Evolutionary conservation across 2,329 filamentous ascomycete genomes (phyloP), one percentile per base, ranked within the genome.

Genomic region (Xylariaceae sp.): DNA sequence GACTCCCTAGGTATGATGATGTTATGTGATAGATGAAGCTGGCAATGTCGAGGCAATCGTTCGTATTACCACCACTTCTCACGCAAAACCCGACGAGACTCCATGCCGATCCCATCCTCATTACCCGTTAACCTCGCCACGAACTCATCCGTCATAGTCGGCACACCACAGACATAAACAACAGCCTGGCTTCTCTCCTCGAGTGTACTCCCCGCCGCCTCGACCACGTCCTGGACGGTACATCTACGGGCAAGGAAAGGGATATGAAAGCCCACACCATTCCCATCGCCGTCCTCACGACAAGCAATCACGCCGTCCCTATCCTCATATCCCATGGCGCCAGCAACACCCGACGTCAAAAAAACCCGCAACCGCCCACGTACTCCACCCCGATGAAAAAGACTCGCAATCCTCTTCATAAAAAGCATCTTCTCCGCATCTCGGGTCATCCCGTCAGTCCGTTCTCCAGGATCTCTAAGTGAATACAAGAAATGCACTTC

Each of bases 131-230:
- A 62, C 26, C 77, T 70, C 26, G 72, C 69, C 0, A 86, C 81
- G 60, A 87, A 77, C 48, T 79, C 75, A 66, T 89, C 87, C 1
- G 85, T 88, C 86, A 89, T 89, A 2, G 63, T 62, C 8, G 83
- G 84, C 11, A 85, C 79, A 1, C 86, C 86, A 64, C 87, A 89
- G 0, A 89, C 71, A 67, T 88, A 89, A 9, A 83, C 80, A 3
- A 85, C 73, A 0, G 76, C 76, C 1, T 71, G 68, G 1, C 66
- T 60, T 48, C 69, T 72, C 29, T 72, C 68, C 3, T 64, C 61
- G 1, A 69, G 66, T 6, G 67, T 64, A 1, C 70, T 69, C 0
- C 70, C 69, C 0, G 80, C 54, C 0, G 72, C 75, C 1, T 65
- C 62, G 3, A 83, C 58, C 60, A 83, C 78, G 0, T 64, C 59